Evolutionary conservation across 768 basidiomycete genomes (phyloP).

Genomic region (Pleurotus sapidus): DNA sequence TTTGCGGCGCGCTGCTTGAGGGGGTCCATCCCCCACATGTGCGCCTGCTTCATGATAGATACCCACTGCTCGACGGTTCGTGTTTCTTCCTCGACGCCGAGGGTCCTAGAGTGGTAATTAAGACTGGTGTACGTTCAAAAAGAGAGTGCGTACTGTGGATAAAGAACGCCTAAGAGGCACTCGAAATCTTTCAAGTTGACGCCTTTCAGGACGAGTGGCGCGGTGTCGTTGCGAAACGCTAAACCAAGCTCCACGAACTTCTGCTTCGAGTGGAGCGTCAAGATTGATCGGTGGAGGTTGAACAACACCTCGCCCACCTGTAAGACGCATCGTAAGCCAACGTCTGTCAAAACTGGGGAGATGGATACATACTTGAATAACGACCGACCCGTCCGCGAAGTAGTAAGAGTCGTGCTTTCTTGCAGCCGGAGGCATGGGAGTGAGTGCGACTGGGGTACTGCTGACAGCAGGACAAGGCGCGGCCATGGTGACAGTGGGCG

Average conservation of each 20-base stretch:
- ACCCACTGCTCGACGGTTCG: background rate
- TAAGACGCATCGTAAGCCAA: background rate
- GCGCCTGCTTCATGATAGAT: slow-evolving; percentile 2
- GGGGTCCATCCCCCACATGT: background rate
- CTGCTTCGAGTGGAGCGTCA: background rate
- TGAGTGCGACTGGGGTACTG: background rate
- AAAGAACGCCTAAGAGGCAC: background rate
- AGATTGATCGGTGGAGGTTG: background rate
- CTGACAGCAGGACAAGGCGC: background rate
- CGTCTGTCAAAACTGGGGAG: background rate
- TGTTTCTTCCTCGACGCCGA: background rate
- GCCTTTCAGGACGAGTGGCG: background rate
- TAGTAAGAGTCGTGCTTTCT: background rate
- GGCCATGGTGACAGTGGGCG: background rate
- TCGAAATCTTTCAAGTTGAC: background rate
- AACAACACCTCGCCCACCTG: background rate
- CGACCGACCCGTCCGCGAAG: background rate
- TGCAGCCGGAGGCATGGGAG: background rate
- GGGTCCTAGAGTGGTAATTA: background rate
- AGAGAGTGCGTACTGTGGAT: background rate
- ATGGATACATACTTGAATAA: background rate
- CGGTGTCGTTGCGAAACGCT: background rate
- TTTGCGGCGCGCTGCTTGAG: background rate
- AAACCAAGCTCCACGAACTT: background rate
- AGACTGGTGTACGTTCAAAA: background rate